Conservation (phyloP, 2,329 filamentous ascomycete species). For the Chalaropsis ovoidea region DNA sequence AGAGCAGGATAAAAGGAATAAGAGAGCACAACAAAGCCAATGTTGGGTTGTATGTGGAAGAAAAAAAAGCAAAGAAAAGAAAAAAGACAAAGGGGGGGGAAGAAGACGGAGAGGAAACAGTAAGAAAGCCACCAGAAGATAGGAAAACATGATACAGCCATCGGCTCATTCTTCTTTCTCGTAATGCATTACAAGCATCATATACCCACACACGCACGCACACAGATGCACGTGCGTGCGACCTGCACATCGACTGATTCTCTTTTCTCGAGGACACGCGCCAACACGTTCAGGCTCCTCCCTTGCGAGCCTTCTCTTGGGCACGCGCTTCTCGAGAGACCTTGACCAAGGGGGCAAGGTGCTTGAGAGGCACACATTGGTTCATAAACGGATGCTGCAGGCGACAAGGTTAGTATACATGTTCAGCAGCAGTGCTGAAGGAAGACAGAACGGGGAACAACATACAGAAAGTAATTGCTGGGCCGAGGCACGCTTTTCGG, state of each 20-base stretch:
- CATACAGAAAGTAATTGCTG: conserved; percentile 86
- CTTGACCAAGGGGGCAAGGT: conserved; percentile 76
- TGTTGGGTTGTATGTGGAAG: not conserved
- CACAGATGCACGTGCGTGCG: not conserved
- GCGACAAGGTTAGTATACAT: not conserved
- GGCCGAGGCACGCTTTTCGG: conserved; percentile 90
- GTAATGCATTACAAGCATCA: conserved; percentile 8
- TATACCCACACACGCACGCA: not conserved
- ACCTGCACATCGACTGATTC: conserved; percentile 2
- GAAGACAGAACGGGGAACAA: conserved; percentile 30
- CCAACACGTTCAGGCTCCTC: conserved; percentile 1
- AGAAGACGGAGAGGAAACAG: conserved; percentile 1
- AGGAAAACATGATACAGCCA: conserved; percentile 4
- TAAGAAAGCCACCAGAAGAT: conserved; percentile 6
- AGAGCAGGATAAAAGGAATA: not conserved
- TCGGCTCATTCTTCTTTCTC: conserved; percentile 5
- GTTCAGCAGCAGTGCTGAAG: no score
- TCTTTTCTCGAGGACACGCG: not conserved
- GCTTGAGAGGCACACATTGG: conserved; percentile 59
- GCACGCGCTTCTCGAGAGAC: conserved; percentile 76
- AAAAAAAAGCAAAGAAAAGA: not conserved
- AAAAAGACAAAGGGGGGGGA: not conserved
- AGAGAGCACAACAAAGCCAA: not conserved
- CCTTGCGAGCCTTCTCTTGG: conserved; percentile 71
- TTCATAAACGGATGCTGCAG: conserved; percentile 70